Conservation (phyloP, 1,284 basidiomycete genomes). For the Trichosporon inkin region DNA sequence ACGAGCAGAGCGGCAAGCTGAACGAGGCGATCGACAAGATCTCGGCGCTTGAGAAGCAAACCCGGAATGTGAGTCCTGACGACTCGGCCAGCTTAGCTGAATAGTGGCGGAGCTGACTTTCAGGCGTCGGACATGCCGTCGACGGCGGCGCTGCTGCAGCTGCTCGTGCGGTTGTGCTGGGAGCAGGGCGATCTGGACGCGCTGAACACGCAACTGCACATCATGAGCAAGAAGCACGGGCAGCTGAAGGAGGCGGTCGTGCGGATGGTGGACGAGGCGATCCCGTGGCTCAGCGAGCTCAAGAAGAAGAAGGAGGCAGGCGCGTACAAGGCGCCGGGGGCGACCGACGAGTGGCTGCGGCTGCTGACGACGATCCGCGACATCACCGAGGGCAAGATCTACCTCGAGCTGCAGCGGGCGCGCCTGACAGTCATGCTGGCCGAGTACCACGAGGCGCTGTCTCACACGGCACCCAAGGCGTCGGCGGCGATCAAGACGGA, state of each 20-base stretch:
- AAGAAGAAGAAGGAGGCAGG: slow-evolving; percentile 45
- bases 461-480: slow-evolving; percentile 40
- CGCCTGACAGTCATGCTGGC: slow-evolving; percentile 83
- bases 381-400: slow-evolving; percentile 98
- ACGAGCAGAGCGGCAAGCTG: slow-evolving; percentile 61
- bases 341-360: slow-evolving; percentile 74
- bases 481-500: slow-evolving; percentile 5
- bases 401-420: slow-evolving; percentile 93
- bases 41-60: slow-evolving; percentile 86
- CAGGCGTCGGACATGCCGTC: slow-evolving; percentile 90
- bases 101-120: slow-evolving; percentile 21
- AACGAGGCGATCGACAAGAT: slow-evolving; percentile 87
- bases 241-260: slow-evolving; percentile 89
- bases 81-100: neutral
- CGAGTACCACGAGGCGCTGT: slow-evolving; percentile 71
- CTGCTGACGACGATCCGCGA: slow-evolving; percentile 81
- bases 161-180: slow-evolving; percentile 68
- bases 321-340: slow-evolving; percentile 52
- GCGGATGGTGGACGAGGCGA: slow-evolving; percentile 80
- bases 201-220: slow-evolving; percentile 67
- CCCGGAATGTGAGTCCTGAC: slow-evolving; percentile 71
- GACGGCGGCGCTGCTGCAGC: slow-evolving; percentile 77
- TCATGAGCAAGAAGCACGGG: slow-evolving; percentile 93
- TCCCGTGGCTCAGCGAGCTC: slow-evolving; percentile 73
- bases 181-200: slow-evolving; percentile 59